A percentile compares a stretch with the other conserved stretches of the same genome.
Conservation (phyloP, 139 green algal genomes). For the Raphidocelis subcapitata region DNA sequence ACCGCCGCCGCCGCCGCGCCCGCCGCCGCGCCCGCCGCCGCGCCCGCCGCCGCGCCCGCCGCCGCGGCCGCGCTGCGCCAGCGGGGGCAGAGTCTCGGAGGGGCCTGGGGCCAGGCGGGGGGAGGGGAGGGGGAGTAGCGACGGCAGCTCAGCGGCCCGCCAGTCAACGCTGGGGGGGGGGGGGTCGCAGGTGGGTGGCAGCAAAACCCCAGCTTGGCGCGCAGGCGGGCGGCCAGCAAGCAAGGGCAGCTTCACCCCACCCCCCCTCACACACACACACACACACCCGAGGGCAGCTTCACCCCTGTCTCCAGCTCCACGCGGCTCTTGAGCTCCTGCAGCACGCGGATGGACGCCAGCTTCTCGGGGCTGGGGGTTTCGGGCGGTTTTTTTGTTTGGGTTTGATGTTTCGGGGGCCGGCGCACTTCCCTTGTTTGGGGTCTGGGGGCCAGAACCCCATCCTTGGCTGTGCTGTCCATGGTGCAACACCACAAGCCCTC, state of each 20-base stretch:
- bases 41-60: constrained; percentile 17
- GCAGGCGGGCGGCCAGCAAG: too few species aligned
- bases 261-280: neutral
- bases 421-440: too few species aligned
- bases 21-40: neutral
- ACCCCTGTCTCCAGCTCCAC: constrained; percentile 55
- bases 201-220: too few species aligned
- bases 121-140: too few species aligned
- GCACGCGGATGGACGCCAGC: constrained; percentile 59
- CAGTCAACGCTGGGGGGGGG: too few species aligned
- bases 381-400: too few species aligned
- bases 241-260: neutral
- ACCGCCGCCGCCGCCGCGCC: neutral
- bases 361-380: constrained; percentile 43
- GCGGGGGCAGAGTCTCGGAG: constrained; percentile 44
- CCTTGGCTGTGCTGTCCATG: too few species aligned
- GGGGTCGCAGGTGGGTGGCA: too few species aligned
- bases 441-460: neutral
- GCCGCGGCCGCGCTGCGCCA: constrained; percentile 29
- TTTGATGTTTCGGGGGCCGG: too few species aligned
- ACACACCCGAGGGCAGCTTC: constrained; percentile 51
- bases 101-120: constrained; percentile 22
- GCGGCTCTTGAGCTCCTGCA: constrained; percentile 60
- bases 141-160: too few species aligned
- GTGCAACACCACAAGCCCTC: too few species aligned